Base-by-base conservation (phyloP, 2,329 filamentous ascomycete genomes). In the Monilinia fructigena region DNA sequence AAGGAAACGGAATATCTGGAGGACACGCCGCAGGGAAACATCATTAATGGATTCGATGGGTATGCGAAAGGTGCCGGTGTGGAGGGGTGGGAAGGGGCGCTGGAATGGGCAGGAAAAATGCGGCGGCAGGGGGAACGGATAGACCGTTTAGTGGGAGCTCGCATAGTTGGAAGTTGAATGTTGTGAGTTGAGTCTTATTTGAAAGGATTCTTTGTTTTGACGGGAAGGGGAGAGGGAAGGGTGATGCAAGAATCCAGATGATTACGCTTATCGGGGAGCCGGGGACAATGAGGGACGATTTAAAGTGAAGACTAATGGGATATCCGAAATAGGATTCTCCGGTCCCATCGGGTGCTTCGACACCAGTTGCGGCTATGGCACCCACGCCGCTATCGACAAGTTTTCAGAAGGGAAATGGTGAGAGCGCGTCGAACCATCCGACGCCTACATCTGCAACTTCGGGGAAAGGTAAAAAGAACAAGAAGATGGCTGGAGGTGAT, bases 31-130 rank as follows among this genome's bases (percentile, higher is more conserved):
- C 87, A 83, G 73, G 95, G 95, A 55, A 99, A 99, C 80, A 98
- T 99, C 76, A 94, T 99, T 77, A 93, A 91, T 59, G 95, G 95
- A 28, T 99, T 99, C 78, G 95, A 99, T 78, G 96, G 93, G 76
- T 99, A 98, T 80, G 96, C 97, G 82, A 99, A 99, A 79, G 93
- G 92, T 65, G 85, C 84, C 1, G 83, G 84, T 4, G 83, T 88
- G 6, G 86, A 71, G 82, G 83, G 26, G 58, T 66, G 40, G 65
- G 65, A 48, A 63, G 63, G 14, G 63, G 63, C 4, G 83, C 84
- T 5, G 83, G 87, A 14, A 82, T 86, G 71, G 77, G 89, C 75
- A 85, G 88, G 74, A 86, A 90, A 77, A 82, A 84, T 31, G 85
- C 85, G 6, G 80, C 89, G 59, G 83, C 82, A 68, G 63, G 63